Percentiles rank a stretch among this genome's conserved stretches.
Conservation (phyloP, 2,329 filamentous ascomycete species). For the Alternaria sp. region DNA sequence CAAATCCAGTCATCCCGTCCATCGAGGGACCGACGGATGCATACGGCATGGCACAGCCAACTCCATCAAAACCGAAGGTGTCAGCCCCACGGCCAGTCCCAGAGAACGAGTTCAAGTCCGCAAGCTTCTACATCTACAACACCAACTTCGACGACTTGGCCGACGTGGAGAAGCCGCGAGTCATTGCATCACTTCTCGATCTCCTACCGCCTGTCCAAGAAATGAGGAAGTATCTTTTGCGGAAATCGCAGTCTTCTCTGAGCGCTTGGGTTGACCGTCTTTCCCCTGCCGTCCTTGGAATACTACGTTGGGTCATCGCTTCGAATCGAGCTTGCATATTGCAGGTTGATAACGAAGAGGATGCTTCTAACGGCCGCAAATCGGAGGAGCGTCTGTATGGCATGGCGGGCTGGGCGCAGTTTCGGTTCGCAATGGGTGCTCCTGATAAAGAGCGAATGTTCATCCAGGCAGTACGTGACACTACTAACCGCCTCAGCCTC, state of each 20-base stretch:
- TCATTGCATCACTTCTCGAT: conserved; percentile 61
- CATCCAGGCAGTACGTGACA: conserved; percentile 63
- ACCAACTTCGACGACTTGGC: conserved; percentile 64
- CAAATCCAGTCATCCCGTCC: conserved; percentile 30
- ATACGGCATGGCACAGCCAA: background rate
- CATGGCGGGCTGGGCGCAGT: conserved; percentile 75
- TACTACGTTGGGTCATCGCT: conserved; percentile 87
- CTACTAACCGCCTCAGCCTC: conserved; percentile 49
- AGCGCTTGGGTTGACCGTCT: conserved; percentile 65
- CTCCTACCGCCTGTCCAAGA: conserved; percentile 67
- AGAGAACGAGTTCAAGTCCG: conserved; percentile 37
- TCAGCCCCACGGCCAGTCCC: background rate
- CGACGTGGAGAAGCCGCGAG: conserved; percentile 54
- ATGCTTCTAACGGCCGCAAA: conserved; percentile 31
- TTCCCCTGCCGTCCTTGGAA: conserved; percentile 67
- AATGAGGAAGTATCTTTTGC: conserved; percentile 60
- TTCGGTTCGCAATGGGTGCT: conserved; percentile 85
- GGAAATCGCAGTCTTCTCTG: conserved; percentile 49
- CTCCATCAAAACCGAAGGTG: background rate
- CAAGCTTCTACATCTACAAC: conserved; percentile 56
- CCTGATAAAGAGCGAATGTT: conserved; percentile 89
- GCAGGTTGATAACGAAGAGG: conserved; percentile 64
- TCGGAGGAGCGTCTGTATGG: conserved; percentile 64
- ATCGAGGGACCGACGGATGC: background rate
- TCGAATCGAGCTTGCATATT: conserved; percentile 89